Conservation (phyloP, 768 basidiomycete species). For the Leucogyrophana mollusca region DNA sequence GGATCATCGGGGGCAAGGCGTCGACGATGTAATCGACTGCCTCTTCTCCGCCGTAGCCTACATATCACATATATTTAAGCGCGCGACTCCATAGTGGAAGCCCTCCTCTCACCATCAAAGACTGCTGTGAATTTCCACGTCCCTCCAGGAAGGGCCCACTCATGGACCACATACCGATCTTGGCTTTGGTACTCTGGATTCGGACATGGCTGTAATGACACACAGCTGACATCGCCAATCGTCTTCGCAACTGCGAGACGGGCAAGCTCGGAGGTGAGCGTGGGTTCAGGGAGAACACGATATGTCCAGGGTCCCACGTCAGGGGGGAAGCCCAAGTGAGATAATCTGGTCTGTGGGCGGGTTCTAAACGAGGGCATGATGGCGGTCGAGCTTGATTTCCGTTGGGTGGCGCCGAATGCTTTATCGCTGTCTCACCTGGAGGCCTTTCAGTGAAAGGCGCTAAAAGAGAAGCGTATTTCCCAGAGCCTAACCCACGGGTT, state of each 20-base stretch:
- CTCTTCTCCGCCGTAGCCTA: constrained; percentile 48
- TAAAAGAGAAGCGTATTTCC: no score
- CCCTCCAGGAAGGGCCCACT: constrained; percentile 38
- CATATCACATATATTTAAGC: constrained; percentile 2
- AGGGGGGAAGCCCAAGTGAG: not conserved
- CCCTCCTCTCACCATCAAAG: constrained; percentile 48
- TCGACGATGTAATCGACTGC: constrained; percentile 40
- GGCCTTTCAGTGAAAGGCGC: no score
- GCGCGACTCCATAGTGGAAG: not conserved
- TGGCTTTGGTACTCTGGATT: constrained; percentile 40
- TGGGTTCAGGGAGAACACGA: constrained; percentile 38
- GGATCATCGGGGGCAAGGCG: constrained; percentile 32
- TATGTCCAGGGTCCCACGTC: constrained; percentile 19
- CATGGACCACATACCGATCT: constrained; percentile 43
- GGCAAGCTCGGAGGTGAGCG: constrained; percentile 38
- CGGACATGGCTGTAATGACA: constrained; percentile 48
- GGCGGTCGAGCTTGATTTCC: no score
- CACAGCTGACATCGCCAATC: constrained; percentile 34
- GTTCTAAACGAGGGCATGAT: not conserved
- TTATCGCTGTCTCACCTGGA: no score
- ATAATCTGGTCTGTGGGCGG: not conserved
- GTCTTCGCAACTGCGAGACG: constrained; percentile 35
- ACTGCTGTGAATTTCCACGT: constrained; percentile 46
- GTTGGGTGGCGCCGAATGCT: no score
- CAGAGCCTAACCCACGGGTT: no score